phyloP scores from a whole-genome alignment of 2,329 filamentous ascomycete species.

The Cercospora canescens region DNA sequence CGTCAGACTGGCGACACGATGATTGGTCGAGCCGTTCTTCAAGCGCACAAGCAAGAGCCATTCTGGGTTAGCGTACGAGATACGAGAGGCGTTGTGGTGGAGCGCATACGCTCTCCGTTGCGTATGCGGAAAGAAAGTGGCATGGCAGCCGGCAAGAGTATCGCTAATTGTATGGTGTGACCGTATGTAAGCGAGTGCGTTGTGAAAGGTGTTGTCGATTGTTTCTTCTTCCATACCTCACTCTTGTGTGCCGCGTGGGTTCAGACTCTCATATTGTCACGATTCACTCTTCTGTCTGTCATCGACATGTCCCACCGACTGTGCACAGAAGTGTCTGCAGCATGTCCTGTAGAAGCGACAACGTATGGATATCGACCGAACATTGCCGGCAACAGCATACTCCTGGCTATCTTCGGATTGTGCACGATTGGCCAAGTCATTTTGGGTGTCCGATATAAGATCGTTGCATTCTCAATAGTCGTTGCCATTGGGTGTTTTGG shows the following conservation, averaged over 20 bases:
- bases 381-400: conserved; percentile 41
- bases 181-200: background rate
- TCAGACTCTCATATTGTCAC: background rate
- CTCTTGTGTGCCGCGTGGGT: background rate
- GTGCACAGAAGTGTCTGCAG: conserved; percentile 32
- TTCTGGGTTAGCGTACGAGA: conserved; percentile 6
- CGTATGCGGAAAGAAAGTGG: background rate
- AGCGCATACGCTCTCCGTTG: background rate
- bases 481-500: conserved; percentile 42
- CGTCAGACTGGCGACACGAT: background rate
- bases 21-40: background rate
- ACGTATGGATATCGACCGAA: conserved; percentile 44
- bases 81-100: conserved; percentile 1
- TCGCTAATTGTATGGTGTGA: background rate
- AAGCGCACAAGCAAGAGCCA: background rate
- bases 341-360: conserved; percentile 39
- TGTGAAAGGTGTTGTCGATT: background rate
- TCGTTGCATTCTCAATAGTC: conserved; percentile 43
- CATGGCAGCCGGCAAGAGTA: background rate
- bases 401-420: conserved; percentile 39
- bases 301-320: conserved; percentile 8
- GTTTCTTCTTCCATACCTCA: background rate
- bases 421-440: conserved; percentile 37
- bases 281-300: background rate
- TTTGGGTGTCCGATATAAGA: conserved; percentile 37